Conservation (phyloP, 202 grass and related monocot genomes). For the Cymbopogon flexuosus region DNA sequence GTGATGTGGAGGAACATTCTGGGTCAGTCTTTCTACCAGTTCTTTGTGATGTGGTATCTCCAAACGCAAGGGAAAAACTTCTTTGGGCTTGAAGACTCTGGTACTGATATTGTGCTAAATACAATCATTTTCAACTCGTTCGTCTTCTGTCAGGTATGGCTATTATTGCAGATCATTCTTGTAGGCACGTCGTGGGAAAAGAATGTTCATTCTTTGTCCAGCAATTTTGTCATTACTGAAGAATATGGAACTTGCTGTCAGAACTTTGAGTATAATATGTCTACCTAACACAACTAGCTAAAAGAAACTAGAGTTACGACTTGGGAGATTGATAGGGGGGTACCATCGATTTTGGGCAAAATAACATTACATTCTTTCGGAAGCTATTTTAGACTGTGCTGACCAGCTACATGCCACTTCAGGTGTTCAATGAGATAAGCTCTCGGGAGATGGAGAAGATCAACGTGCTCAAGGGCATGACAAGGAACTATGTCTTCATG, state of each 20-base stretch:
- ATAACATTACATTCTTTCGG: not conserved
- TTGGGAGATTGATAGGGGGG: not conserved
- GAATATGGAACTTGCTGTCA: not conserved
- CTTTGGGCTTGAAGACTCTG: constrained; percentile 53
- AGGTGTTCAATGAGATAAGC: constrained; percentile 98
- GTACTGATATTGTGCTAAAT: constrained; percentile 61
- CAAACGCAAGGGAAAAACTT: constrained; percentile 63
- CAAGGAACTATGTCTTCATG: constrained; percentile 74
- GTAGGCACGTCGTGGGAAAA: not conserved
- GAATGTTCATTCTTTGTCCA: not conserved
- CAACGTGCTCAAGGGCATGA: constrained; percentile 78
- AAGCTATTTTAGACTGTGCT: not conserved
- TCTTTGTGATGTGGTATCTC: constrained; percentile 82
- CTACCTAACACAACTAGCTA: constrained; percentile 3
- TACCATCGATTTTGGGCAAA: not conserved
- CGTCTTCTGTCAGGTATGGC: constrained; percentile 87
- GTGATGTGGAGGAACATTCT: constrained; percentile 97
- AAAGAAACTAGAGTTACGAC: not conserved
- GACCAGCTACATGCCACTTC: not conserved
- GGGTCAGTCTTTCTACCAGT: constrained; percentile 80
- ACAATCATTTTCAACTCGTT: constrained; percentile 99
- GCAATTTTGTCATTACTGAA: not conserved
- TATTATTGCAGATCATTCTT: not conserved
- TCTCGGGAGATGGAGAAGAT: constrained; percentile 96
- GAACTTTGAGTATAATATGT: not conserved